A percentile compares a stretch with the other conserved stretches of the same genome.
Evolutionary conservation across 2,329 filamentous ascomycete genomes (phyloP).

Genomic region (Calonectria naviculata): DNA sequence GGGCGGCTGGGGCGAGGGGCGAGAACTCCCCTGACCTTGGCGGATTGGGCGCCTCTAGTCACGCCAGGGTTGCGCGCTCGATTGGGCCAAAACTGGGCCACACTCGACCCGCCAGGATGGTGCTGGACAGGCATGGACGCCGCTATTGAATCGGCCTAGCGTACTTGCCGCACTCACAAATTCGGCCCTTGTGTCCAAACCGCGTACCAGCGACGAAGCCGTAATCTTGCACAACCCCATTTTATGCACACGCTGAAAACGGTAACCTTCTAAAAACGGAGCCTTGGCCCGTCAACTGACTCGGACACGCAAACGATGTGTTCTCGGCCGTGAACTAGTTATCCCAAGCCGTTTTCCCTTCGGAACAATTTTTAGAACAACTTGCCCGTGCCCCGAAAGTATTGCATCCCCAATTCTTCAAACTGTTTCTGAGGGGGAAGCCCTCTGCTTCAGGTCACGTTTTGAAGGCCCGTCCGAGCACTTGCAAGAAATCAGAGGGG

Average conservation of each 20-base stretch:
- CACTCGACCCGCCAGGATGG: not conserved
- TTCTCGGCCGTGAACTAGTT: too few relatives aligned
- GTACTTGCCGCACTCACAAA: slow-evolving; percentile 7
- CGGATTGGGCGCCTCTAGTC: not conserved
- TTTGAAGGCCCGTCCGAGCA: not conserved
- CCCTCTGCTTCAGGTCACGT: slow-evolving; percentile 4
- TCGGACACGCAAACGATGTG: too few relatives aligned
- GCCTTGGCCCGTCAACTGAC: not conserved
- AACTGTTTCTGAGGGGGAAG: not conserved
- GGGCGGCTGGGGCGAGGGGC: not conserved
- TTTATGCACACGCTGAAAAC: too few relatives aligned
- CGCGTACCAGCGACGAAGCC: too few relatives aligned
- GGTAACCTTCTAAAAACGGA: not conserved
- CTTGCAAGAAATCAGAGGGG: not conserved
- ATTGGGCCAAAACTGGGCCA: not conserved
- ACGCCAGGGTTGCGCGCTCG: not conserved
- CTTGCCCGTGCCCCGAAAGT: not conserved
- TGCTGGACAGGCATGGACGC: slow-evolving; percentile 5
- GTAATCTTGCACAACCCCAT: slow-evolving; percentile 1
- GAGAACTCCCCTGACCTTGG: not conserved
- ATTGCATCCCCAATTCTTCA: not conserved
- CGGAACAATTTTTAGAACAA: not conserved
- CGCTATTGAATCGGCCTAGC: not conserved
- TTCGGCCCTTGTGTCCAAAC: not conserved
- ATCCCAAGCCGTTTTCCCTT: too few relatives aligned